These are phyloP conservation scores for Pyrenochaeta sp. DNA, from an alignment of 2,329 filamentous ascomycete species.

Conservation along the genomic window DNA sequence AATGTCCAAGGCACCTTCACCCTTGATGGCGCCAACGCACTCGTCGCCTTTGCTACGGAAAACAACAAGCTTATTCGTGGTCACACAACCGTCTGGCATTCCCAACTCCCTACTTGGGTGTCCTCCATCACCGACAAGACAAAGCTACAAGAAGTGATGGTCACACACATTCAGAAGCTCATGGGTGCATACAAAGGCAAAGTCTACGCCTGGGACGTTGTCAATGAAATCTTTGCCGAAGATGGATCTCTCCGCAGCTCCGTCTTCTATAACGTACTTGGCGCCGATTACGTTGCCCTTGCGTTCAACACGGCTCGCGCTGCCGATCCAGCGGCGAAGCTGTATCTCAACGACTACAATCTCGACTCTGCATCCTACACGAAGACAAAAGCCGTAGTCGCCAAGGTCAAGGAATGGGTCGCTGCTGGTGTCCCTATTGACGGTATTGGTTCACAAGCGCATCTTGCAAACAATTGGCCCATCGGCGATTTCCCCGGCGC, in stretches of 20 bases:
- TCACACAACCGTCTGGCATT: slow-evolving; percentile 72
- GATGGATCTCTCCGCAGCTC: slow-evolving; percentile 66
- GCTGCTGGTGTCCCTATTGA: slow-evolving; percentile 70
- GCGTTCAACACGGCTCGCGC: slow-evolving; percentile 73
- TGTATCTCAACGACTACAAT: slow-evolving; percentile 78
- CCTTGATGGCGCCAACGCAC: slow-evolving; percentile 64
- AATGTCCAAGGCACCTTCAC: slow-evolving; percentile 61
- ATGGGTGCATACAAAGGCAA: slow-evolving; percentile 70
- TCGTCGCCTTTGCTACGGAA: slow-evolving; percentile 66
- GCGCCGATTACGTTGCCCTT: slow-evolving; percentile 74
- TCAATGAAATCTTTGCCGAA: slow-evolving; percentile 43
- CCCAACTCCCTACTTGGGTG: slow-evolving; percentile 64
- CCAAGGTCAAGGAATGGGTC: slow-evolving; percentile 70
- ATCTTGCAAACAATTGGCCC: slow-evolving; percentile 57
- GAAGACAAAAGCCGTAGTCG: slow-evolving; percentile 66
- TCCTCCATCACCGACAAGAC: slow-evolving; percentile 61
- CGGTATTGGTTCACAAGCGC: slow-evolving; percentile 69
- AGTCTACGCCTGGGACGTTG: slow-evolving; percentile 63
- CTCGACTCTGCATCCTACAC: slow-evolving; percentile 67
- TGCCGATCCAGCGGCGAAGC: slow-evolving; percentile 72
- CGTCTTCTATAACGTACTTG: slow-evolving; percentile 73
- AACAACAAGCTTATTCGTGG: slow-evolving; percentile 69
- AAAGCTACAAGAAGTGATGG: slow-evolving; percentile 64
- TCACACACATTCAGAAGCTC: slow-evolving; percentile 67
- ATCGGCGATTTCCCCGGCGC: slow-evolving; percentile 58